A percentile compares a stretch with the other conserved stretches of the same genome.
Conservation (phyloP, 2,329 filamentous ascomycete genomes). For the Fusarium multiceps region DNA sequence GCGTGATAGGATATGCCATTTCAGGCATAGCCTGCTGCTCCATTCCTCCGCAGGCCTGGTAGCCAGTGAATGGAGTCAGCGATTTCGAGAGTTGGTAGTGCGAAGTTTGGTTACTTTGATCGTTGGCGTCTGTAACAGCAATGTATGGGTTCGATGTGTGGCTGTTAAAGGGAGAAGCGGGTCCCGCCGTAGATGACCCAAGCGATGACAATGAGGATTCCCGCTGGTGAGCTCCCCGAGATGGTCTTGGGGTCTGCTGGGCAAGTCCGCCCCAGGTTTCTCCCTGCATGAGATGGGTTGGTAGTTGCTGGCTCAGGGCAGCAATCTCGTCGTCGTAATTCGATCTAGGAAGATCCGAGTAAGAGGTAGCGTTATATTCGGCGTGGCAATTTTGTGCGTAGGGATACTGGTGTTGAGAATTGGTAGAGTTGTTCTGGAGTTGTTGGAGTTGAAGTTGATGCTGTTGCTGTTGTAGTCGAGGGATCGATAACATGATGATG, state of each 20-base stretch:
- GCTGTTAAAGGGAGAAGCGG: conserved; percentile 67
- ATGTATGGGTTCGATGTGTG: conserved; percentile 68
- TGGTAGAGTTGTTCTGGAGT: conserved; percentile 46
- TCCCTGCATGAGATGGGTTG: conserved; percentile 54
- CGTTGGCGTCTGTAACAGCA: conserved; percentile 62
- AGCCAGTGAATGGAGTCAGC: conserved; percentile 57
- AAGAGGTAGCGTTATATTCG: conserved; percentile 35
- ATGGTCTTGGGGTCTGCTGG: conserved; percentile 54
- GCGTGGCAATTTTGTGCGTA: conserved; percentile 34
- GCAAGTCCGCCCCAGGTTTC: conserved; percentile 55
- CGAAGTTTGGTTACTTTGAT: conserved; percentile 54
- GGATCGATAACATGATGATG: conserved; percentile 49
- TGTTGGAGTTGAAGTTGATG: conserved; percentile 41
- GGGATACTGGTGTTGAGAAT: conserved; percentile 31
- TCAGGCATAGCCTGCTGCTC: conserved; percentile 52
- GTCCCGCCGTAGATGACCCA: conserved; percentile 67
- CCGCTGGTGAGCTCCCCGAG: conserved; percentile 63
- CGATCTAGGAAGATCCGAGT: conserved; percentile 33
- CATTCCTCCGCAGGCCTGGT: conserved; percentile 51
- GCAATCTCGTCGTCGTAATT: conserved; percentile 44
- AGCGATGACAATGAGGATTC: conserved; percentile 71
- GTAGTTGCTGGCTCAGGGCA: conserved; percentile 42
- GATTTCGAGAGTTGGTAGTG: conserved; percentile 61
- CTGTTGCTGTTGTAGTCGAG: conserved; percentile 45
- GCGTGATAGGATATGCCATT: conserved; percentile 55